These are phyloP conservation scores for Volvariella surrecta DNA, from an alignment of 1,284 basidiomycete species.

Conservation along the genomic window DNA sequence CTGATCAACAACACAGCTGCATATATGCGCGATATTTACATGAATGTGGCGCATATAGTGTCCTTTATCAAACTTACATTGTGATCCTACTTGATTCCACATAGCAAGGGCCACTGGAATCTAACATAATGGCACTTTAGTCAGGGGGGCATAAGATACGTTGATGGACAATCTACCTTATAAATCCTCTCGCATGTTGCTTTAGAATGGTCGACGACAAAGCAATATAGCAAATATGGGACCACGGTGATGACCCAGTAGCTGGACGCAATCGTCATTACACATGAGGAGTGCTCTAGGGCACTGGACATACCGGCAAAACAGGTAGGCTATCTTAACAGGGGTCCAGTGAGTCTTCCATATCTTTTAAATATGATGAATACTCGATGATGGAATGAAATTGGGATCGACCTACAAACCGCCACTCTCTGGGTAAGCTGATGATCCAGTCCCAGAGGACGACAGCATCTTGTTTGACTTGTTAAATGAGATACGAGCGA, in stretches of 20 bases:
- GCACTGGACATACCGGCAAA: constrained; percentile 53
- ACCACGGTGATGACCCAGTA: constrained; percentile 75
- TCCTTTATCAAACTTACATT: constrained; percentile 35
- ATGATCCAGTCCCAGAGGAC: constrained; percentile 79
- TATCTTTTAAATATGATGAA: constrained; percentile 34
- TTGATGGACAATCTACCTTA: constrained; percentile 26
- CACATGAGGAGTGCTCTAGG: constrained; percentile 10
- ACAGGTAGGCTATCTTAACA: constrained; percentile 70
- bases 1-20: constrained; percentile 68
- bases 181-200: constrained; percentile 59
- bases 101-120: constrained; percentile 70
- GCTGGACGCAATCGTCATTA: constrained; percentile 25
- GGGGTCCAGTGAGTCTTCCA: constrained; percentile 78
- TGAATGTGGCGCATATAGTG: constrained; percentile 2
- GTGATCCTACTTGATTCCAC: constrained; percentile 79
- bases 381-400: constrained; percentile 7
- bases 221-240: constrained; percentile 66
- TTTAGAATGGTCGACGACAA: constrained; percentile 54
- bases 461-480: constrained; percentile 49
- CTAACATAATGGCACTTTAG: constrained; percentile 23
- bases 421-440: constrained; percentile 64
- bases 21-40: constrained; percentile 13
- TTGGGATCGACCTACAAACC: constrained; percentile 42
- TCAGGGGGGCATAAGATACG: constrained; percentile 8
- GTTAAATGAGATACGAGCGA: constrained; percentile 16